Evolutionary conservation across 331 rosid genomes (phyloP), one percentile per base, ranked within the genome.

Genomic region (Malus hybrid): DNA sequence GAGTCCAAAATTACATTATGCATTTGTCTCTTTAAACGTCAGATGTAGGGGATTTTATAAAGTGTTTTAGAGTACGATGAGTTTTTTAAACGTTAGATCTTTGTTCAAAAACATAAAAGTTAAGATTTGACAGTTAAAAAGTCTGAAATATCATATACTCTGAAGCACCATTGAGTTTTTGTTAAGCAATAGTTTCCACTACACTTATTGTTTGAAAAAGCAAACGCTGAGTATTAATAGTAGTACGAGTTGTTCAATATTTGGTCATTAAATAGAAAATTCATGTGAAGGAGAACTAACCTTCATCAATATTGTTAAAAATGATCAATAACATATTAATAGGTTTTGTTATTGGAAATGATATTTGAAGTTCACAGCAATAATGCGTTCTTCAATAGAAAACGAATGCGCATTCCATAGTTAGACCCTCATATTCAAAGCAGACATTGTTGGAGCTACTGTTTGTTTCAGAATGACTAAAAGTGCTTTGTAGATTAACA

Each of bases 71-170:
- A 50, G 0, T 50, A 50, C 12, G 11, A 0, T 48, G 55, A 1
- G 19, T 14, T 48, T 48, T 48, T 13, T 14, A 48, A 14, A 1
- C 16, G 19, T 48, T 48, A 48, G 7, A 48, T 48, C 2, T 48
- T 48, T 48, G 0, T 0, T 14, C 1, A 6, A 5, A 14, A 5
- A 1, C 0, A 48, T 0, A 48, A 36, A 2, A 39, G 4, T 39
- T 39, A 8, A 39, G 44, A 39, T 39, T 1, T 39, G 12, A 39
- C 12, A 36, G 1, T 50, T 50, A 50, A 50, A 50, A 50, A 50
- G 9, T 50, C 3, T 50, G 4, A 50, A 50, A 50, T 50, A 50
- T 15, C 4, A 15, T 50, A 50, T 6, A 15, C 6, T 50, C 2
- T 6, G 1, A 0, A 15, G n/a, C 1, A 50, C 9, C 8, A 1